Base-by-base conservation (phyloP, 305 asterid species). In the Rubia peregrina region DNA sequence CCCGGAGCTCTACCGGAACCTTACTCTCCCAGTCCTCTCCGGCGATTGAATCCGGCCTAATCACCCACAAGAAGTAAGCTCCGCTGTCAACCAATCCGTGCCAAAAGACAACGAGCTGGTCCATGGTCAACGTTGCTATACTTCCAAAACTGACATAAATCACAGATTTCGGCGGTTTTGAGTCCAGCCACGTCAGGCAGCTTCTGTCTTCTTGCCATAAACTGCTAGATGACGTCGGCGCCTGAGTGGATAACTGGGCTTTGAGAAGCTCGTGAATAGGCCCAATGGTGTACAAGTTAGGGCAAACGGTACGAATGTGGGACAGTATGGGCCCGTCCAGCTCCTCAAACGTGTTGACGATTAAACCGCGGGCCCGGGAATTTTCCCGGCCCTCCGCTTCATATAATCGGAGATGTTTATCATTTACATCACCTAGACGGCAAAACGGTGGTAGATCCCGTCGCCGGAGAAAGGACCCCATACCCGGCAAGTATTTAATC, bases 391-490 rank as follows among this genome's bases (percentile, higher is more conserved):
- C 26, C 38, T 53, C 71, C 2, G 49, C 6, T 59, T 42, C 14
- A 21, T 41, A 65, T 4, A 65, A 3, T 10, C 36, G 53, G 53
- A 65, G 16, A 40, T 41, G 16, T 42, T 65, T 75, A 57, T 74
- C 78, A 0, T 62, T 17, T 8, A 62, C 6, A 24, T 83, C 80
- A 17, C 51, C 64, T 0, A 82, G 84, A 0, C 88, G 81, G 42
- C 83, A 76, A 67, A 83, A 83, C 0, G 74, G 76, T 0, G 89
- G 88, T 0, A 87, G 80, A 68, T 87, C 92, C 0, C 92, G 81
- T 3, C 79, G 77, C 65, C 79, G 67, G 56, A 78, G 79, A 30
- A 78, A 63, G 21, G 60, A 55, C 68, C 75, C 80, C 73, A 61
- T 75, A 6, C 75, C 71, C 3, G 72, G 70, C 5, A 79, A 65